Evolutionary conservation across 306 rosid species (phyloP).

Genomic region (Purshia tridentata): DNA sequence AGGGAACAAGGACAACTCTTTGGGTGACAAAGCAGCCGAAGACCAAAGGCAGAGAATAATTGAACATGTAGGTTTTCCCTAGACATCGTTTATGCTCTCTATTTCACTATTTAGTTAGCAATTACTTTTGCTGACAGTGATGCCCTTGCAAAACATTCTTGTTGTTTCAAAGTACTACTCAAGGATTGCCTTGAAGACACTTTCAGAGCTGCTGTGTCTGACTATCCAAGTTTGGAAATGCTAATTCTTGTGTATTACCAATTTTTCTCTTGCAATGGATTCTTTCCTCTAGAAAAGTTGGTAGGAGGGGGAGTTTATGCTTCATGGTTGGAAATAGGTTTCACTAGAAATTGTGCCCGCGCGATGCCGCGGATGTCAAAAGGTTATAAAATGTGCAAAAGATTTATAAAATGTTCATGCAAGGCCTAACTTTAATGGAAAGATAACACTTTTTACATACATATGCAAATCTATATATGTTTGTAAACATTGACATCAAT

Average conservation of each 20-base stretch:
- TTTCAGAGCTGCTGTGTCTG: conserved; percentile 75
- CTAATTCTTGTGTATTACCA: neutral
- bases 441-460: too few species aligned
- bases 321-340: neutral
- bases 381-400: too few species aligned
- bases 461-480: too few species aligned
- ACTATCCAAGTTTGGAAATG: conserved; percentile 58
- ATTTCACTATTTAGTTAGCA: neutral
- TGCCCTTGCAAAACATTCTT: conserved; percentile 66
- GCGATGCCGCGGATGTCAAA: too few species aligned
- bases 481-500: too few species aligned
- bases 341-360: too few species aligned
- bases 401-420: too few species aligned
- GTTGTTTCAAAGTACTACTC: conserved; percentile 85
- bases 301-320: too few species aligned
- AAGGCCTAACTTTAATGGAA: too few species aligned
- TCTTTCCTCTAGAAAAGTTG: neutral
- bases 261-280: neutral
- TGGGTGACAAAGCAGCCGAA: conserved; percentile 84
- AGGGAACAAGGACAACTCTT: too few species aligned
- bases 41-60: conserved; percentile 82
- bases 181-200: conserved; percentile 58
- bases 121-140: conserved; percentile 4
- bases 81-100: neutral
- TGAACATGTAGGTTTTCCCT: conserved; percentile 61